Percentiles rank a stretch among this genome's conserved stretches.
These are phyloP conservation scores for Urostyla sp. DNA, from an alignment of 73 alveolate genomes.

Conservation along the genomic window DNA sequence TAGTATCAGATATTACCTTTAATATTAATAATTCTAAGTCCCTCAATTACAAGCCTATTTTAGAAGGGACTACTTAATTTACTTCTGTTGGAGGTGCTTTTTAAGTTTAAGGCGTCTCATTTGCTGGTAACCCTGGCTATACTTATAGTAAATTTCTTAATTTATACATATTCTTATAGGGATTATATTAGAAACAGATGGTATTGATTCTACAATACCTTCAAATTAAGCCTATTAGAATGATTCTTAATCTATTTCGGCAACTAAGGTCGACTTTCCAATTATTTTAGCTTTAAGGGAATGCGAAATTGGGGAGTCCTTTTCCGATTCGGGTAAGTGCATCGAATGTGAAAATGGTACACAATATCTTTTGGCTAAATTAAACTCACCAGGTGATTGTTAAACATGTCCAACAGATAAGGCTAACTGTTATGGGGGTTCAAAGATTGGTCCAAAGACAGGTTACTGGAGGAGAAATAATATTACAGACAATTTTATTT, in stretches of 20 bases:
- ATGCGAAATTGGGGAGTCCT: slow-evolving; percentile 12
- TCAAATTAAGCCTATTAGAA: slow-evolving; percentile 1
- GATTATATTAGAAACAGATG: not conserved
- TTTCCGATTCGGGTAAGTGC: slow-evolving; percentile 17
- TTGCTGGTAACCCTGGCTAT: slow-evolving; percentile 35
- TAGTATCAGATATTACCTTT: slow-evolving; percentile 5
- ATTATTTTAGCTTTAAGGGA: not conserved
- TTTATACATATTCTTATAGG: no score
- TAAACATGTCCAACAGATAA: slow-evolving; percentile 18
- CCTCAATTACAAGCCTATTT: not conserved
- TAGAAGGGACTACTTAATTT: not conserved
- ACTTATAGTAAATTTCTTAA: no score
- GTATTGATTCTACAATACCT: not conserved
- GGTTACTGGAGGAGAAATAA: slow-evolving; percentile 54
- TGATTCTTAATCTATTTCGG: no score
- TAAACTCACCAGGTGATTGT: slow-evolving; percentile 9
- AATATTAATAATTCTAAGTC: not conserved
- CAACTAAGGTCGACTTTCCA: no score
- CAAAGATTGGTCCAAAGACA: slow-evolving; percentile 44
- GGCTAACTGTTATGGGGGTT: slow-evolving; percentile 55
- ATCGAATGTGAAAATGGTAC: not conserved
- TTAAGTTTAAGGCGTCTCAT: not conserved
- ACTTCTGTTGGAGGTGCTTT: not conserved
- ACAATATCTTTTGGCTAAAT: not conserved
- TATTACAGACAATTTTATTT: slow-evolving; percentile 6